A percentile compares a stretch with the other conserved stretches of the same genome.
phyloP scores from a whole-genome alignment of 768 basidiomycete genomes.

The Rhodosporidiobolus sp. region DNA sequence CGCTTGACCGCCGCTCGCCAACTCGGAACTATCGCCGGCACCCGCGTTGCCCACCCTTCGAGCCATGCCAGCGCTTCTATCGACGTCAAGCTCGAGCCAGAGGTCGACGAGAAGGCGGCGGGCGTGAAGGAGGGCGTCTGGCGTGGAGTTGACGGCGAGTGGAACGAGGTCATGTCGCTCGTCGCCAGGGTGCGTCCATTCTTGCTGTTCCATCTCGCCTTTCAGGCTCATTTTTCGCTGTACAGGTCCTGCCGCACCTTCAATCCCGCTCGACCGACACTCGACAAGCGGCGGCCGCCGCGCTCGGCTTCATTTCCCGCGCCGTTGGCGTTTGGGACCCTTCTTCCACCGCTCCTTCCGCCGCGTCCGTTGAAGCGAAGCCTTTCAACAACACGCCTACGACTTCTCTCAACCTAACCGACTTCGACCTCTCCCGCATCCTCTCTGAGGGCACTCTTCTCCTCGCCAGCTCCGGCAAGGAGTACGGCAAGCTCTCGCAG shows the following conservation, averaged over 20 bases:
- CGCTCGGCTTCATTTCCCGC: constrained; percentile 80
- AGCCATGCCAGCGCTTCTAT: constrained; percentile 47
- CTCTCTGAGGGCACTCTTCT: constrained; percentile 73
- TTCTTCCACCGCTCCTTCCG: constrained; percentile 17
- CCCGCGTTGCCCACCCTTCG: constrained; percentile 62
- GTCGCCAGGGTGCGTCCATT: constrained; percentile 68
- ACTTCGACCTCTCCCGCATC: constrained; percentile 73
- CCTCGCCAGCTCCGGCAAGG: constrained; percentile 88
- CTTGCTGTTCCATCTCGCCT: not conserved
- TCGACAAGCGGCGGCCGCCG: constrained; percentile 79
- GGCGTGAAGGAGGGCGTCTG: constrained; percentile 19
- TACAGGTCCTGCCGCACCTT: constrained; percentile 80
- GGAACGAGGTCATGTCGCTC: constrained; percentile 86
- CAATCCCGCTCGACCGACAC: constrained; percentile 92
- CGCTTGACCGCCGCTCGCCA: constrained; percentile 95
- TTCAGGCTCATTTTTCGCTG: not conserved
- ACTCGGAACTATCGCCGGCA: constrained; percentile 82
- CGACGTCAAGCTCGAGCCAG: constrained; percentile 24
- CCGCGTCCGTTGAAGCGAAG: constrained; percentile 14
- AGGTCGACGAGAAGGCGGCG: not conserved
- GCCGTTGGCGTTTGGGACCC: constrained; percentile 73
- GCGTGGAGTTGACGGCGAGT: constrained; percentile 56
- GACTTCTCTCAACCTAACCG: constrained; percentile 60
- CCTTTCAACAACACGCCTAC: constrained; percentile 38
- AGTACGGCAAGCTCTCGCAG: constrained; percentile 56